phyloP scores from a whole-genome alignment of 2,329 filamentous ascomycete species.

The Colletotrichum tropicale region DNA sequence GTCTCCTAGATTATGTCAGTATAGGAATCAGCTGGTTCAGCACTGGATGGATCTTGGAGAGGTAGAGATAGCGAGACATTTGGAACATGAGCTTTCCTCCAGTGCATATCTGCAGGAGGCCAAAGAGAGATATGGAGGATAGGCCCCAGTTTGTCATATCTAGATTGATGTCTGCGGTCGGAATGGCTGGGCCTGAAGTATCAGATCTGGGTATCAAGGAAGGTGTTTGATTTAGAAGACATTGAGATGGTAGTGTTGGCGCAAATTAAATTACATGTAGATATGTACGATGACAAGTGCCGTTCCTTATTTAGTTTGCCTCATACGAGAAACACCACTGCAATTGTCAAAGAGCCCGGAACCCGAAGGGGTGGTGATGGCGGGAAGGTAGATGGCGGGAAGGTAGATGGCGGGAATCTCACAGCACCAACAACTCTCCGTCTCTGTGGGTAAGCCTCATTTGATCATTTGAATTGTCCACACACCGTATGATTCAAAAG shows the following conservation, averaged over 20 bases:
- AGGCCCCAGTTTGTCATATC: neutral
- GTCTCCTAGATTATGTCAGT: neutral
- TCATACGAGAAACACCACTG: neutral
- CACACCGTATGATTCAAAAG: neutral
- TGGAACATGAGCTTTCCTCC: neutral
- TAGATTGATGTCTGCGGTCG: neutral
- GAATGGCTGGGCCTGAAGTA: neutral
- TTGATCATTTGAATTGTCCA: neutral
- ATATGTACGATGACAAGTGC: accelerated
- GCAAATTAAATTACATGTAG: neutral
- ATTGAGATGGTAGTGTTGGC: accelerated
- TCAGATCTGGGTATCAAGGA: neutral
- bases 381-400: neutral
- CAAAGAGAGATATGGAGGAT: neutral
- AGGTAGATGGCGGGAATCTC: neutral
- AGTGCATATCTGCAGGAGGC: neutral
- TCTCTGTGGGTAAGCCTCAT: neutral
- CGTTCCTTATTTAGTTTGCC: neutral
- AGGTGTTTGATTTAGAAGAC: neutral
- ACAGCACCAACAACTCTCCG: neutral
- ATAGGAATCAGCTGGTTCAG: neutral
- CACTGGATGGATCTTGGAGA: neutral
- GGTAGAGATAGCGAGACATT: neutral
- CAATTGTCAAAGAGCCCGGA: neutral
- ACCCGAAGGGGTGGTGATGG: neutral